Conservation (phyloP, 1,284 basidiomycete species). For the Cryptococcus maquisensis region DNA sequence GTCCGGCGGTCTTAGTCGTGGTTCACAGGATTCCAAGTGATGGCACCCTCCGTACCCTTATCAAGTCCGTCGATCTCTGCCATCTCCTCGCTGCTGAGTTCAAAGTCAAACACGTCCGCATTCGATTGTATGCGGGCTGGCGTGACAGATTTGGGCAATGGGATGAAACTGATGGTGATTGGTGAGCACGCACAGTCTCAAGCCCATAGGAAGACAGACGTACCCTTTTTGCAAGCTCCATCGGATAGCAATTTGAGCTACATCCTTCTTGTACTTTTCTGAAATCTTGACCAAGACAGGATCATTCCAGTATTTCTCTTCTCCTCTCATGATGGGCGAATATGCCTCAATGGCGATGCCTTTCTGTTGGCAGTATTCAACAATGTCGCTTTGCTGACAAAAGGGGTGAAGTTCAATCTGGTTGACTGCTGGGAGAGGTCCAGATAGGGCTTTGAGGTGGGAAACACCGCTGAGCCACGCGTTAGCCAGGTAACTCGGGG, state of each 20-base stretch:
- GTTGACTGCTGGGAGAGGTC: slow-evolving; percentile 69
- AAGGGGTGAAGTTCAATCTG: slow-evolving; percentile 85
- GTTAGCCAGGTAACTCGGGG: not conserved
- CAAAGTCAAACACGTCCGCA: slow-evolving; percentile 65
- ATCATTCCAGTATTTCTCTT: slow-evolving; percentile 53
- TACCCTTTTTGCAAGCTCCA: slow-evolving; percentile 80
- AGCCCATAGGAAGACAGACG: no score
- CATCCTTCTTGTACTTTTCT: slow-evolving; percentile 59
- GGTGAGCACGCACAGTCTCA: no score
- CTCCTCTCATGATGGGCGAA: slow-evolving; percentile 64
- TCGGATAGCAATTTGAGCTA: slow-evolving; percentile 72
- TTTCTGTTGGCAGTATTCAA: slow-evolving; percentile 66
- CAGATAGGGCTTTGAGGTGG: slow-evolving; percentile 72
- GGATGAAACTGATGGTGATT: slow-evolving; percentile 55
- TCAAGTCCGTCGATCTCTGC: slow-evolving; percentile 59
- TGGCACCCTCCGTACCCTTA: slow-evolving; percentile 58
- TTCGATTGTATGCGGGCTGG: slow-evolving; percentile 66
- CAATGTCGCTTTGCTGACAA: slow-evolving; percentile 74
- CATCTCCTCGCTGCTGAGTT: slow-evolving; percentile 62
- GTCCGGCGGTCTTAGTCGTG: not conserved
- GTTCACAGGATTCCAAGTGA: slow-evolving; percentile 1
- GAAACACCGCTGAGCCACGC: slow-evolving; percentile 57
- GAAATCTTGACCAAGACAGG: slow-evolving; percentile 56
- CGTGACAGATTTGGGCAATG: slow-evolving; percentile 71
- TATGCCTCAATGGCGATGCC: slow-evolving; percentile 73